These are phyloP conservation scores for Discostella stelligeroides DNA, from an alignment of 108 stramenopile genomes.

Conservation along the genomic window DNA sequence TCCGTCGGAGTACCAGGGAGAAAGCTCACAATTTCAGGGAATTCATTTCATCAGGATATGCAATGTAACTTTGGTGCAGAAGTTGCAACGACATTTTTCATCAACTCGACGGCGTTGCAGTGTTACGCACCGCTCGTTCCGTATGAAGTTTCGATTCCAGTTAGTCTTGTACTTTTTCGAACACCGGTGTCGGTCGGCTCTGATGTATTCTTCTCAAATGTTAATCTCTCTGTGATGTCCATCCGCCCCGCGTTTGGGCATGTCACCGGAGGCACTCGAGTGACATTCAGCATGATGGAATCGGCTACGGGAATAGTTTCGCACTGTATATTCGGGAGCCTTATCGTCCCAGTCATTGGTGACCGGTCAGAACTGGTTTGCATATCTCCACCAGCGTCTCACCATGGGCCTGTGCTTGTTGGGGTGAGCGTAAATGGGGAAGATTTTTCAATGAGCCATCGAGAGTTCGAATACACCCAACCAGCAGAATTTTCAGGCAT, in stretches of 20 bases:
- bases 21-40: slow-evolving; percentile 28
- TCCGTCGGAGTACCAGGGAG: slow-evolving; percentile 18
- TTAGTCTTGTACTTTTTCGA: not conserved
- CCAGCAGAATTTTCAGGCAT: slow-evolving; percentile 15
- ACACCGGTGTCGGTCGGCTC: not conserved
- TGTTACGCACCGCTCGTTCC: slow-evolving; percentile 6
- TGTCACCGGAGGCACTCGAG: slow-evolving; percentile 23
- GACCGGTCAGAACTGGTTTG: slow-evolving; percentile 6
- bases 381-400: slow-evolving; percentile 6
- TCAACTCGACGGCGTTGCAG: slow-evolving; percentile 24
- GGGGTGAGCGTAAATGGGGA: slow-evolving; percentile 20
- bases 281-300: slow-evolving; percentile 10
- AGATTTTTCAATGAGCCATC: slow-evolving; percentile 18
- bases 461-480: slow-evolving; percentile 14
- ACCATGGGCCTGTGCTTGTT: slow-evolving; percentile 14
- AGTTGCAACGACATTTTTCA: slow-evolving; percentile 9
- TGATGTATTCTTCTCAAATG: slow-evolving; percentile 1
- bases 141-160: slow-evolving; percentile 2
- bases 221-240: slow-evolving; percentile 13
- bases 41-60: slow-evolving; percentile 25
- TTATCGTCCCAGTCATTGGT: slow-evolving; percentile 6
- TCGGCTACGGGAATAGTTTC: not conserved
- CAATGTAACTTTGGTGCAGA: slow-evolving; percentile 8
- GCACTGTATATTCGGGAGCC: slow-evolving; percentile 27
- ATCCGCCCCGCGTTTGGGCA: slow-evolving; percentile 29